Conservation (phyloP, 306 rosid genomes). For the Lagenaria siceraria region DNA sequence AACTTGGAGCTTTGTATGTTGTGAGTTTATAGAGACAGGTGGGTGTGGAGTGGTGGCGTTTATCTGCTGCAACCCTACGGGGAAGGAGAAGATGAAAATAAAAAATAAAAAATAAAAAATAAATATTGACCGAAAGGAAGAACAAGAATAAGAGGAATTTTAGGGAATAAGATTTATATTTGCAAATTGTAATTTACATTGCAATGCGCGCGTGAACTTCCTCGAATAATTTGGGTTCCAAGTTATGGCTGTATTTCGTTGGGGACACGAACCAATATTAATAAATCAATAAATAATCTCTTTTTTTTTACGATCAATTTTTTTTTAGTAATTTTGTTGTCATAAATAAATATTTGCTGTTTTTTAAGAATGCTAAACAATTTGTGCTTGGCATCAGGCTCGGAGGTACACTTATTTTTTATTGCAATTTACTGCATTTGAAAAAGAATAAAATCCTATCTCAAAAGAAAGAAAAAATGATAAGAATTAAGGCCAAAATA, state of each 20-base stretch:
- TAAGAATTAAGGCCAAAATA: too few species aligned
- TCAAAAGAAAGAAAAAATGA: too few species aligned
- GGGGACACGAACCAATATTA: neutral
- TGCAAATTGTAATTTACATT: neutral
- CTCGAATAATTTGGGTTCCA: neutral
- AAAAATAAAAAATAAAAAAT: neutral
- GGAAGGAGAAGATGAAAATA: constrained; percentile 9
- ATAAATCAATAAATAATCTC: neutral
- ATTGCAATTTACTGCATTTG: too few species aligned
- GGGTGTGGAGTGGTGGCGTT: constrained; percentile 32
- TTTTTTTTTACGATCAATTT: too few species aligned
- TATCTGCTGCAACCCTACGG: constrained; percentile 66
- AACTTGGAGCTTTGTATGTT: neutral
- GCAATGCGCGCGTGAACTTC: neutral
- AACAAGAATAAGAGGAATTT: neutral
- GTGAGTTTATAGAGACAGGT: constrained; percentile 9
- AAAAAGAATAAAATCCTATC: too few species aligned
- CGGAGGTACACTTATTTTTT: too few species aligned
- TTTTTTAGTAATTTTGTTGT: too few species aligned
- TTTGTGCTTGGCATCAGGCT: too few species aligned
- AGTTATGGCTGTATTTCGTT: neutral
- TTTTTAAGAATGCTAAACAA: too few species aligned
- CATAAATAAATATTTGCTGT: too few species aligned
- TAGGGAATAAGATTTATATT: neutral
- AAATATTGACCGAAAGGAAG: neutral